Evolutionary conservation across 306 rosid genomes (phyloP).

Genomic region (Echinosophora koreensis): DNA sequence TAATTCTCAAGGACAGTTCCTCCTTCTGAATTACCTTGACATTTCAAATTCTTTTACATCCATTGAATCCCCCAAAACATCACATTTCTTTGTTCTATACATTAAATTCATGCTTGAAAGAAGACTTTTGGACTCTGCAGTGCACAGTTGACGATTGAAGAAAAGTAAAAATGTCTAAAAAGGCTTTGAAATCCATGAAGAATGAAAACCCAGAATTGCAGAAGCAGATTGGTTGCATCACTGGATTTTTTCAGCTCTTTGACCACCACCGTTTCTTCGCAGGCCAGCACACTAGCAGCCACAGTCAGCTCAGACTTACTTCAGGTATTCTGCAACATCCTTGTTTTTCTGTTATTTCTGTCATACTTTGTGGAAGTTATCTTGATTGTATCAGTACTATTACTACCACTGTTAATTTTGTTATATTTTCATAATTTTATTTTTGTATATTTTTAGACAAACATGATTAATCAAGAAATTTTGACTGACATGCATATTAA

Average conservation of each 20-base stretch:
- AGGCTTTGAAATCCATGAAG: constrained; percentile 56
- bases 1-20: constrained; percentile 2
- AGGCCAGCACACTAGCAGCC: constrained; percentile 46
- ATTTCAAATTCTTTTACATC: too few species aligned
- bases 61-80: not conserved
- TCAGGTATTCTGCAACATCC: constrained; percentile 55
- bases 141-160: not conserved
- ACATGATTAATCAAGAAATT: not conserved
- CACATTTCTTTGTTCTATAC: constrained; percentile 1
- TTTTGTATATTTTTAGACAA: not conserved
- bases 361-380: not conserved
- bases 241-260: constrained; percentile 85
- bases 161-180: constrained; percentile 64
- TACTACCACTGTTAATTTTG: not conserved
- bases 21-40: constrained; percentile 24
- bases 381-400: not conserved
- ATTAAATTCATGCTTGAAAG: not conserved
- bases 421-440: too few species aligned
- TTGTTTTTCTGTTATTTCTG: constrained; percentile 26
- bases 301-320: constrained; percentile 52
- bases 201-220: constrained; percentile 76
- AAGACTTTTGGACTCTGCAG: constrained; percentile 5
- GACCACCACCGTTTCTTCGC: constrained; percentile 75
- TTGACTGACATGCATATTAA: constrained; percentile 18
- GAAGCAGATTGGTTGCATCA: constrained; percentile 90